phyloP scores from a whole-genome alignment of 495 filamentous ascomycete species.

The Penicillium tannophilum region DNA sequence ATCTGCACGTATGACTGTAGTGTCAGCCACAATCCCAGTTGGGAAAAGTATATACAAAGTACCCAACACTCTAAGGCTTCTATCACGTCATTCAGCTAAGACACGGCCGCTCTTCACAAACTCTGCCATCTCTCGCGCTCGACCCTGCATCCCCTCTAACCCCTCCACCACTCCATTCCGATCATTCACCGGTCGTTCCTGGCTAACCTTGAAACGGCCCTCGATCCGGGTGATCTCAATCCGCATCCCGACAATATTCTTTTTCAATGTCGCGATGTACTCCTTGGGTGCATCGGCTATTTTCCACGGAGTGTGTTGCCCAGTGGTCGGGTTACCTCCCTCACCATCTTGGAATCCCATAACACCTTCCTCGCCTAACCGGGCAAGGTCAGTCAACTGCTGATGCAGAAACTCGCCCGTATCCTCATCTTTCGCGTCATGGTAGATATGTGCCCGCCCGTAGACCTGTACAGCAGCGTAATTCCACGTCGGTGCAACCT shows the following conservation, averaged over 20 bases:
- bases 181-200: conserved; percentile 49
- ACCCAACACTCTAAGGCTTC: not conserved
- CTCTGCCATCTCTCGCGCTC: conserved; percentile 22
- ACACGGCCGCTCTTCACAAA: conserved; percentile 20
- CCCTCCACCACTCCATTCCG: conserved; percentile 50
- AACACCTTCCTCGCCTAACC: conserved; percentile 44
- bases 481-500: conserved; percentile 66
- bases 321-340: not conserved
- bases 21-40: not conserved
- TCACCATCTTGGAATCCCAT: conserved; percentile 40
- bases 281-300: conserved; percentile 49
- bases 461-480: conserved; percentile 61
- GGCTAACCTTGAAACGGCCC: conserved; percentile 59
- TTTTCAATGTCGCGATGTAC: conserved; percentile 49
- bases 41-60: not conserved
- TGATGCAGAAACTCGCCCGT: conserved; percentile 42
- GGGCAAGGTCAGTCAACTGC: conserved; percentile 51
- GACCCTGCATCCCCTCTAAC: conserved; percentile 24
- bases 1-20: conserved; percentile 1
- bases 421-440: conserved; percentile 33
- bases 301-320: conserved; percentile 35
- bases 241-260: conserved; percentile 53
- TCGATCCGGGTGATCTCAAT: conserved; percentile 46
- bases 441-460: conserved; percentile 50
- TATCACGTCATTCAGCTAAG: not conserved